Base-by-base conservation (phyloP, 495 filamentous ascomycete genomes). In the Aspergillus coremiiformis region DNA sequence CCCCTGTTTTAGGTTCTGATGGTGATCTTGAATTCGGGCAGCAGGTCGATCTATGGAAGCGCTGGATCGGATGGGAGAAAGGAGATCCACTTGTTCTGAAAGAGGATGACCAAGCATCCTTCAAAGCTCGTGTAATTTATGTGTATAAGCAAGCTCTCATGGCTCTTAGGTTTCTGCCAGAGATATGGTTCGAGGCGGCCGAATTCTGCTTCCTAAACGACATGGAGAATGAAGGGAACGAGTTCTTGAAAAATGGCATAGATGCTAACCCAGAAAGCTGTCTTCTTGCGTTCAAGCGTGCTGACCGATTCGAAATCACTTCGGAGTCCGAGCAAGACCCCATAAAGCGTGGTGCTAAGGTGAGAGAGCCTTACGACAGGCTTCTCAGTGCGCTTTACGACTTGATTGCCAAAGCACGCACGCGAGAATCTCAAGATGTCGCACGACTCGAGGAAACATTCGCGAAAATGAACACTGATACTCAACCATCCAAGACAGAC, bases 11-110 rank as follows among this genome's bases (percentile, higher is more conserved):
- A 43, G 93, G 91, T 4, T 95, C 87, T 60, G 88, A 91, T 22
- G 93, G 94, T 6, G 84, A 95, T 41, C 74, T 84, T 33, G 90
- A 95, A 59, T 98, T 88, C 63, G 70, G 81, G 51, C 78, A 86
- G 48, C 93, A 97, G 62, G 84, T 94, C n/a, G 80, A 86, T 29
- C 76, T 93, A 10, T 98, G 93, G 93, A 89, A 90, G 62, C 81
- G 78, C 44, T 98, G 93, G 93, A 85, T 97, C 49, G 69, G 79
- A 11, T 97, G 90, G 90, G 93, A 98, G 71, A 94, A 93, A 59
- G 83, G 84, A 8, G 93, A 98, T 65, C 89, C 88, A 0, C 71
- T 98, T 24, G 85, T 94, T 48, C 64, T 97, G 12, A 86, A 79
- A 63, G 83, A 82, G 23, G 89, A 96, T 15, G 90, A 96, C 56